Evolutionary conservation across 192 early-diverging fungal genomes (phyloP).

Genomic region (Gamsiella multidivaricata): DNA sequence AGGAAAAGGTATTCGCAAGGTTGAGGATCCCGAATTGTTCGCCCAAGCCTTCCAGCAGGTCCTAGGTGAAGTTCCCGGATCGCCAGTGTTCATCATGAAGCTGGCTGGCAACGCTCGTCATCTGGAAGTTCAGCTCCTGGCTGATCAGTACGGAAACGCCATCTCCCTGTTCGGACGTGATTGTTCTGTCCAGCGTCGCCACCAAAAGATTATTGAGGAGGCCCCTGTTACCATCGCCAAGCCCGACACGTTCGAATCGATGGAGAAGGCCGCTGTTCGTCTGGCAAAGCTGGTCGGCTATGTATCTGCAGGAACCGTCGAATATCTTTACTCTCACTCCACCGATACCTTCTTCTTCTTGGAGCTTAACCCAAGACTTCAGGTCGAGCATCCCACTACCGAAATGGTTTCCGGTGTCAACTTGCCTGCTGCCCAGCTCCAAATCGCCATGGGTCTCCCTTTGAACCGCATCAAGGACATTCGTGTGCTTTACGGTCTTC

Average conservation of each 20-base stretch:
- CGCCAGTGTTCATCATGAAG: conserved; percentile 99
- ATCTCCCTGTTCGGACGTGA: conserved; percentile 99
- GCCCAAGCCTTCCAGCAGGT: conserved; percentile 86
- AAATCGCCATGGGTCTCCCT: conserved; percentile 99
- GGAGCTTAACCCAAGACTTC: conserved; percentile 97
- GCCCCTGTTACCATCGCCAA: conserved; percentile 92
- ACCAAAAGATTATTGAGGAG: conserved; percentile 99
- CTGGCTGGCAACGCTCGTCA: conserved; percentile 95
- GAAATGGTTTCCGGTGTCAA: conserved; percentile 99
- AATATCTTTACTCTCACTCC: conserved; percentile 93
- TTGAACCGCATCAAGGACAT: conserved; percentile 96
- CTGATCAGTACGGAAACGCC: conserved; percentile 97
- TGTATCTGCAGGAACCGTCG: conserved; percentile 95
- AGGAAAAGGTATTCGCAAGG: conserved; percentile 98
- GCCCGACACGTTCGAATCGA: conserved; percentile 80
- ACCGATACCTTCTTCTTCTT: conserved; percentile 93
- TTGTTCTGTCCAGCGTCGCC: conserved; percentile 97
- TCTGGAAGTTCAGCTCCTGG: conserved; percentile 96
- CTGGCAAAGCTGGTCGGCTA: conserved; percentile 95
- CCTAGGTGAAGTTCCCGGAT: conserved; percentile 94
- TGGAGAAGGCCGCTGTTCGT: conserved; percentile 98
- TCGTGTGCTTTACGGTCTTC: conserved; percentile 92
- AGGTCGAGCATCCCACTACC: conserved; percentile 99
- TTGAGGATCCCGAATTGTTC: conserved; percentile 80
- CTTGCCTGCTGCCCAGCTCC: conserved; percentile 96